Base-by-base conservation (phyloP, 805 yeast genomes). In the Barnettozyma siamensis region DNA sequence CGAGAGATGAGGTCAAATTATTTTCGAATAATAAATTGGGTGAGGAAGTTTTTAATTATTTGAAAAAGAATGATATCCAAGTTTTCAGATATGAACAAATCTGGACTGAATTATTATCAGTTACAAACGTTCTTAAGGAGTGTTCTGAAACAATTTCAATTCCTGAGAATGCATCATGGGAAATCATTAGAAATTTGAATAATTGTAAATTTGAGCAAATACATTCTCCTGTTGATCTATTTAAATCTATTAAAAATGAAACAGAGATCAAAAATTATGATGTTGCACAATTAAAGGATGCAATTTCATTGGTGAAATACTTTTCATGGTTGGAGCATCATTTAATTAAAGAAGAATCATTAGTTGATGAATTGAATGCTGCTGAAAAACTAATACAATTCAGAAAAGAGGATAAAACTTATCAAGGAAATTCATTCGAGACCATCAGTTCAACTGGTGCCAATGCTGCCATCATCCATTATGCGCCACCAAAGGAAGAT, bases 281-380 rank as follows among this genome's bases (percentile, higher is more conserved):
- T 48, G 60, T 64, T 5, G 93, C 96, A 1, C 99, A 93, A 58
- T 65, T 76, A 38, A 83, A 82, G 53, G 98, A 94, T 61, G 93
- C 94, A 2, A 70, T 82, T 31, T 88, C 93, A 0, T 66, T 88
- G 24, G 71, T 78, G 19, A 73, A 83, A 44, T 87, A 80, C 49
- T 74, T 85, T 46, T 75, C 95, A 0, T 93, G 98, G 97, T 64
- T 91, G 20, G 87, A 88, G 49, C 65, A 75, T 37, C 72, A 76
- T 46, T 58, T 86, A 26, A 57, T 62, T 29, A 53, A 53, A 37
- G 55, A 63, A 29, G 67, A 64, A 19, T 54, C 61, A n/a, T 47
- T 70, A 40, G 57, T 84, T 20, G 76, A 76, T 51, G 94, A 85
- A 59, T 76, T 70, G 54, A 75, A 72, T 30, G 91, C 87, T 0